Conservation (phyloP, 2,329 filamentous ascomycete genomes). For the Paraphoma sp. region DNA sequence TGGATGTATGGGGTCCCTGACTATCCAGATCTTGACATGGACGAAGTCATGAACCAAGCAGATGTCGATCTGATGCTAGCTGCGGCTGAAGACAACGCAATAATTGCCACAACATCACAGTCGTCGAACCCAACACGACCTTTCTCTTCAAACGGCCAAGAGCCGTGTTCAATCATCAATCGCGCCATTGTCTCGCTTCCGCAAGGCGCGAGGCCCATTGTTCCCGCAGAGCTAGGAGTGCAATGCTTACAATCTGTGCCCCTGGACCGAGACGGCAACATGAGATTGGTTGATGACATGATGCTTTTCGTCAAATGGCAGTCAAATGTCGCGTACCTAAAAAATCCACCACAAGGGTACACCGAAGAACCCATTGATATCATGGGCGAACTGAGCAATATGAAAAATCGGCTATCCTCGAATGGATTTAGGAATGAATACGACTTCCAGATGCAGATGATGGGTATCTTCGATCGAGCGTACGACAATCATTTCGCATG, state of each 20-base stretch:
- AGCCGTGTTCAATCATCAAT: slow-evolving; percentile 43
- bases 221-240: slow-evolving; percentile 43
- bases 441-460: slow-evolving; percentile 49
- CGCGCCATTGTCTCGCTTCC: slow-evolving; percentile 34
- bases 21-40: slow-evolving; percentile 33
- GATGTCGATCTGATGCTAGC: slow-evolving; percentile 23
- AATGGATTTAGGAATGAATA: slow-evolving; percentile 48
- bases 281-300: slow-evolving; percentile 42
- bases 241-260: slow-evolving; percentile 47
- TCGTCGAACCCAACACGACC: slow-evolving; percentile 19
- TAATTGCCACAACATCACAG: slow-evolving; percentile 17
- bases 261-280: slow-evolving; percentile 41
- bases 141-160: slow-evolving; percentile 24
- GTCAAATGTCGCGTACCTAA: slow-evolving; percentile 48
- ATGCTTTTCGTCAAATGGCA: slow-evolving; percentile 48
- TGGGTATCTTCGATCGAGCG: slow-evolving; percentile 41
- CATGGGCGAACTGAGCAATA: slow-evolving; percentile 43
- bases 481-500: slow-evolving; percentile 53
- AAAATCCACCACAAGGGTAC: slow-evolving; percentile 45
- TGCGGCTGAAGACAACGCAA: slow-evolving; percentile 21
- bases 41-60: slow-evolving; percentile 33
- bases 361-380: slow-evolving; percentile 49
- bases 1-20: slow-evolving; percentile 45
- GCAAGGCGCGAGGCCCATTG: slow-evolving; percentile 30
- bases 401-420: slow-evolving; percentile 37